Conservation (phyloP, 2,329 filamentous ascomycete genomes). For the Aspergillus melleus region DNA sequence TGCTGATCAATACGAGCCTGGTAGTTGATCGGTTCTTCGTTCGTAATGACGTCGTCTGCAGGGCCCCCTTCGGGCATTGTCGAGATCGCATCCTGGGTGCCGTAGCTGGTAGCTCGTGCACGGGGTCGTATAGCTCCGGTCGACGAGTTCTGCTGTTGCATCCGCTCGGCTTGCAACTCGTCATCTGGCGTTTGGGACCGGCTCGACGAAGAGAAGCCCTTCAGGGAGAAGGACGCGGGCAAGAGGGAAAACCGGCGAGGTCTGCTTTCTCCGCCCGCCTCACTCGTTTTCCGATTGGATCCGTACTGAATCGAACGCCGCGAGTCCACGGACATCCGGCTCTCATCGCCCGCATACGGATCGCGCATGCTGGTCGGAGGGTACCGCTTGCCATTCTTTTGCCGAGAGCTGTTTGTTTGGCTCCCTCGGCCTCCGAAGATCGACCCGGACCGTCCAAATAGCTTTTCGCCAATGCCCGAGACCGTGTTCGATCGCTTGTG, state of each 20-base stretch:
- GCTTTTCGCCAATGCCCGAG: constrained; percentile 77
- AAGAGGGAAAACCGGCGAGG: constrained; percentile 71
- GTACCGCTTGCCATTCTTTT: constrained; percentile 65
- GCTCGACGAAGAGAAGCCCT: constrained; percentile 62
- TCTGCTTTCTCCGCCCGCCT: constrained; percentile 62
- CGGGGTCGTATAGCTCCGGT: constrained; percentile 33
- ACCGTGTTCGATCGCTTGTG: constrained; percentile 75
- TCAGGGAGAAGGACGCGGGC: constrained; percentile 64
- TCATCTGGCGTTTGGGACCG: constrained; percentile 49
- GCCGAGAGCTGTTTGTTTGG: constrained; percentile 38
- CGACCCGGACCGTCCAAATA: constrained; percentile 81
- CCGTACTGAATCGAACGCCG: constrained; percentile 71
- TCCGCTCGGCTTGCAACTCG: constrained; percentile 42
- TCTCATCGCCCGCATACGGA: constrained; percentile 60
- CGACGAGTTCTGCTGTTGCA: constrained; percentile 36
- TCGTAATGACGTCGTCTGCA: constrained; percentile 23
- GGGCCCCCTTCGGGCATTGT: constrained; percentile 29
- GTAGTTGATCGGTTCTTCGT: constrained; percentile 37
- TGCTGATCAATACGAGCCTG: constrained; percentile 44
- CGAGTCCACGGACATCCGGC: constrained; percentile 70
- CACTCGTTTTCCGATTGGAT: constrained; percentile 69
- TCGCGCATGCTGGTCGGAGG: constrained; percentile 90
- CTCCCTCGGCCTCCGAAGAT: constrained; percentile 65
- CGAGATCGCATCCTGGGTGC: constrained; percentile 32
- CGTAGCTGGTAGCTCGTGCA: constrained; percentile 34